phyloP scores from a whole-genome alignment of 78 protist genomes.

The Chrysochromulina tobinii region DNA sequence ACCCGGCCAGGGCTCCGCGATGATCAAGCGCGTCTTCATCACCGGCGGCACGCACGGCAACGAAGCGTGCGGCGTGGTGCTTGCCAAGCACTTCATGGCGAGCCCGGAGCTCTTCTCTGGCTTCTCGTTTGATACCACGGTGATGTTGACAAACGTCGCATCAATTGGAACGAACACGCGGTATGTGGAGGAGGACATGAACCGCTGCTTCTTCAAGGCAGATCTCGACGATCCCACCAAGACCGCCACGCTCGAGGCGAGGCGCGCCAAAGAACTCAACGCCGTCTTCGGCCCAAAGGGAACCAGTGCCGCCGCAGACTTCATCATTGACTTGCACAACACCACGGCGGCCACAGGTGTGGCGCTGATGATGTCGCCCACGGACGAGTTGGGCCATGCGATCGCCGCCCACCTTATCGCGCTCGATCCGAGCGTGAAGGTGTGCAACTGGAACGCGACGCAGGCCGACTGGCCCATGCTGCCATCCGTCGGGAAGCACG shows the following conservation, averaged over 20 bases:
- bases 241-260: background rate
- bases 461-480: background rate
- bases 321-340: conserved; percentile 39
- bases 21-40: background rate
- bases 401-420: background rate
- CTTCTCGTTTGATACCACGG: background rate
- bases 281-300: background rate
- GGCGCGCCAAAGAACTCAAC: background rate
- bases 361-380: background rate
- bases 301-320: background rate
- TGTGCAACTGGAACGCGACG: background rate
- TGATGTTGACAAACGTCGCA: background rate
- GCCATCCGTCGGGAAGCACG: background rate
- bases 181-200: conserved; percentile 35
- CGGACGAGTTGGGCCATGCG: background rate
- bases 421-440: background rate
- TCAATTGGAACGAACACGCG: background rate
- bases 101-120: background rate
- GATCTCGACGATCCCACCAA: background rate
- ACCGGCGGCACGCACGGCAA: conserved; percentile 45
- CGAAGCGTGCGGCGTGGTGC: background rate
- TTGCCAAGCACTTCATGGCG: background rate
- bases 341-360: conserved; percentile 22
- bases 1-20: no score
- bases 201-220: conserved; percentile 9